Conservation (phyloP, 2,329 filamentous ascomycete species). For the Trichoderma atroviride region DNA sequence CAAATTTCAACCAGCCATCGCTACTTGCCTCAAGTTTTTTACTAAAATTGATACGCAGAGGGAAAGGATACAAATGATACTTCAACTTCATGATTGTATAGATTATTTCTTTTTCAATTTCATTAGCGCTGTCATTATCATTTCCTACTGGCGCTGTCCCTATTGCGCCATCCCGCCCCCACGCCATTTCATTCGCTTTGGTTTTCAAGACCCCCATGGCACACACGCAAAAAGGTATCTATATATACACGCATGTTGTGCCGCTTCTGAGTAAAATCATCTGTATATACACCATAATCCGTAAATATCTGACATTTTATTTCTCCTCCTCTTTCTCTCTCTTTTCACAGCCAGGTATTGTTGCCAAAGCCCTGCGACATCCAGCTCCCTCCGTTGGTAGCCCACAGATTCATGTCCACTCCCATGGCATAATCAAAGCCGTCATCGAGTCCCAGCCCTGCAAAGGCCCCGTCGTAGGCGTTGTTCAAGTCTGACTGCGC, state of each 20-base stretch:
- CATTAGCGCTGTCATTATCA: constrained; percentile 2
- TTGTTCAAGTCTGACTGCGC: constrained; percentile 47
- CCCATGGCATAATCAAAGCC: constrained; percentile 49
- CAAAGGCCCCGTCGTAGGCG: constrained; percentile 53
- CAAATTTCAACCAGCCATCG: not conserved
- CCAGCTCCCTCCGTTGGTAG: constrained; percentile 39
- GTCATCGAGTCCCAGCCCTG: constrained; percentile 50
- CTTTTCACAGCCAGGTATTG: constrained; percentile 14
- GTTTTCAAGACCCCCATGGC: not conserved
- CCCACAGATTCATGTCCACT: constrained; percentile 44
- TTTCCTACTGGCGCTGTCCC: constrained; percentile 2
- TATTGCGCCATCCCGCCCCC: constrained; percentile 20
- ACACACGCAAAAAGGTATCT: not conserved
- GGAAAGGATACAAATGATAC: too few relatives aligned
- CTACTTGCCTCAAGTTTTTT: not conserved
- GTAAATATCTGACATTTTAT: not conserved
- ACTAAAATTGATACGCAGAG: too few relatives aligned
- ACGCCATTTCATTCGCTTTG: constrained; percentile 9
- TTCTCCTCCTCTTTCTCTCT: not conserved
- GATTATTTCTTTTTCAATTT: not conserved
- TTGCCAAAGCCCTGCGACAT: constrained; percentile 40
- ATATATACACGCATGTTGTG: not conserved
- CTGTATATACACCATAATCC: not conserved
- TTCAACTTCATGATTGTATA: too few relatives aligned
- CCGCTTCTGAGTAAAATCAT: not conserved